These are phyloP conservation scores for Mortierella sp. DNA, from an alignment of 371 early-diverging fungal species.

Conservation along the genomic window DNA sequence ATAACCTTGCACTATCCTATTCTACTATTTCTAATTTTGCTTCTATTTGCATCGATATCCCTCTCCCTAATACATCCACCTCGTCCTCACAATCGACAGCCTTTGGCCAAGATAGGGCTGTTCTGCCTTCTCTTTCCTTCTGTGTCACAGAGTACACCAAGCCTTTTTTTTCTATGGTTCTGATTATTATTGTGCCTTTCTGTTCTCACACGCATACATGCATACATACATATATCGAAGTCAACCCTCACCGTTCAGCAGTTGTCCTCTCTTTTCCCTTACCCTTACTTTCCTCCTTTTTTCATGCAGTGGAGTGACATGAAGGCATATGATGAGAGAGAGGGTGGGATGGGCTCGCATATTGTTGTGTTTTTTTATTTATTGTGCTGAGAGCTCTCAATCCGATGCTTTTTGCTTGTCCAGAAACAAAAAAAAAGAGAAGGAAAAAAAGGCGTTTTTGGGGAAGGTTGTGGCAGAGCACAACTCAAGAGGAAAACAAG, in stretches of 20 bases:
- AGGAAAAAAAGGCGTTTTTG: background rate
- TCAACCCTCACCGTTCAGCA: too few relatives aligned
- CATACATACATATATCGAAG: too few relatives aligned
- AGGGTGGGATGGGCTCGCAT: constrained; percentile 10
- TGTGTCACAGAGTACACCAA: too few relatives aligned
- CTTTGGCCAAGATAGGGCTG: constrained; percentile 4
- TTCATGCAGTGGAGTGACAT: background rate
- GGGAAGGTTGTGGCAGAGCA: background rate
- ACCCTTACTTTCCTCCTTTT: background rate
- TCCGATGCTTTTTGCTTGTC: background rate
- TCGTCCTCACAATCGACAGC: background rate
- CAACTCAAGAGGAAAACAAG: background rate
- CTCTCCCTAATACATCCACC: constrained; percentile 2
- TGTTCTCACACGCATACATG: too few relatives aligned
- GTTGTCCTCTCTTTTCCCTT: too few relatives aligned
- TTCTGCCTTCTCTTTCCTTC: background rate
- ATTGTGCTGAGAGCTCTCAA: background rate
- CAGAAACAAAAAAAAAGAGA: background rate
- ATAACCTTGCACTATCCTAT: background rate
- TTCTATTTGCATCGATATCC: background rate
- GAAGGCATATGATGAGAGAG: background rate
- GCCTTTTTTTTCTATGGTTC: too few relatives aligned
- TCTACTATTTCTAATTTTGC: background rate
- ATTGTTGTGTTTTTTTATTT: background rate
- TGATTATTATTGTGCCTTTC: too few relatives aligned